These are phyloP conservation scores for Panicum hallii DNA, from an alignment of 202 grass and related monocot species.

Conservation along the genomic window DNA sequence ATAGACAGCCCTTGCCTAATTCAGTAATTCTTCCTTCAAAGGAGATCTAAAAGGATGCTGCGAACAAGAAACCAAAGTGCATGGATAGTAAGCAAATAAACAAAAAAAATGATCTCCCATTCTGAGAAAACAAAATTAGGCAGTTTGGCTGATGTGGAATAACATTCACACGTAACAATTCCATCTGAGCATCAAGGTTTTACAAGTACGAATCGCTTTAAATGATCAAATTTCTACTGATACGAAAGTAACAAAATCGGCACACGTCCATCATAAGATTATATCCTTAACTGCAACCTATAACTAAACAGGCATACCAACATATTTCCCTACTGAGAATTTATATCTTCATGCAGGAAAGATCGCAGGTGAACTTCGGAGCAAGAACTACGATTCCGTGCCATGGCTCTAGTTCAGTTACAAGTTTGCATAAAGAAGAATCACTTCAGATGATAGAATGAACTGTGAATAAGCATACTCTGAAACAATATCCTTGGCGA, in stretches of 20 bases:
- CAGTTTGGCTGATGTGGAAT: not conserved
- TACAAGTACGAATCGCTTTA: not conserved
- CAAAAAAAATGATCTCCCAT: not conserved
- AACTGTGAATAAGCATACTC: not conserved
- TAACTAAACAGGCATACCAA: not conserved
- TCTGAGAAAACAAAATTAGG: slow-evolving; percentile 18
- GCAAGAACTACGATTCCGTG: not conserved
- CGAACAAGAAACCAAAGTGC: not conserved
- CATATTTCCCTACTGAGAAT: not conserved
- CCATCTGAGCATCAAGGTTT: not conserved
- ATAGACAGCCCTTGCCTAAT: slow-evolving; percentile 17
- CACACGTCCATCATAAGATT: not conserved
- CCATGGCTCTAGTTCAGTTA: not conserved
- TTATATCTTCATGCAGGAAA: not conserved
- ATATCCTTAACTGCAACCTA: not conserved
- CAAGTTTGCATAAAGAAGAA: not conserved
- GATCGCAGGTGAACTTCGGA: too few species aligned
- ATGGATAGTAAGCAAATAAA: slow-evolving; percentile 14
- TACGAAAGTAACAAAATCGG: not conserved
- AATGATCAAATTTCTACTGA: not conserved
- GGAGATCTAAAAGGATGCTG: slow-evolving; percentile 45
- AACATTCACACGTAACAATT: not conserved
- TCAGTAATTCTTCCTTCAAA: slow-evolving; percentile 29
- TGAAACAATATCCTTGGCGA: not conserved
- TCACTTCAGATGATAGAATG: slow-evolving; percentile 4